These are phyloP conservation scores for Fusarium nelsonii DNA, from an alignment of 2,329 filamentous ascomycete genomes.

Conservation along the genomic window DNA sequence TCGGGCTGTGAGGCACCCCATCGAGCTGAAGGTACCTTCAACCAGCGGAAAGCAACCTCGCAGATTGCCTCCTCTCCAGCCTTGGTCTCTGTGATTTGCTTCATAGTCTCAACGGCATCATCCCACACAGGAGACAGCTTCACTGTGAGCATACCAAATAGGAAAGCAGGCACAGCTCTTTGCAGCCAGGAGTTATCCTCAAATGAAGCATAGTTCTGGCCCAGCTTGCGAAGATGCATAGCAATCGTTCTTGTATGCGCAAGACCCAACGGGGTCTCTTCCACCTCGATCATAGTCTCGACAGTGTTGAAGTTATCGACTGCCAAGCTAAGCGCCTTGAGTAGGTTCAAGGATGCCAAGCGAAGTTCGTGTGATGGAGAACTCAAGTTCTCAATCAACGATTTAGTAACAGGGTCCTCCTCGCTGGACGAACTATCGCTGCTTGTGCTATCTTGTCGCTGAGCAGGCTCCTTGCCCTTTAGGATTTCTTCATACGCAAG, in stretches of 20 bases:
- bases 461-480: conserved; percentile 25
- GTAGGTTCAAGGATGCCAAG: conserved; percentile 76
- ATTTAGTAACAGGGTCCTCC: conserved; percentile 71
- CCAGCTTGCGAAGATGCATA: conserved; percentile 86
- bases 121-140: conserved; percentile 90
- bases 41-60: conserved; percentile 81
- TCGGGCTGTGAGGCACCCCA: conserved; percentile 61
- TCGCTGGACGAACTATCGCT: conserved; percentile 60
- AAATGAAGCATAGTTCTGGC: conserved; percentile 71
- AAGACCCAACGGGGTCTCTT: conserved; percentile 82
- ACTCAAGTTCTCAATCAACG: conserved; percentile 79
- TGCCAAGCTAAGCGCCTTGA: conserved; percentile 67
- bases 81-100: conserved; percentile 77
- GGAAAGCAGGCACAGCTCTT: conserved; percentile 81
- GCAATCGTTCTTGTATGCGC: conserved; percentile 81
- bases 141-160: conserved; percentile 90
- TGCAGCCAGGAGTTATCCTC: conserved; percentile 73
- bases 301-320: conserved; percentile 47
- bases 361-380: conserved; percentile 81
- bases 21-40: conserved; percentile 69
- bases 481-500: conserved; percentile 65
- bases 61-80: conserved; percentile 79
- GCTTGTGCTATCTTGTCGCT: conserved; percentile 52
- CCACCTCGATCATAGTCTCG: conserved; percentile 78
- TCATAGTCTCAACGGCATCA: conserved; percentile 80